Base-by-base conservation (phyloP, 2,329 filamentous ascomycete species). In the Catunica adiposa region DNA sequence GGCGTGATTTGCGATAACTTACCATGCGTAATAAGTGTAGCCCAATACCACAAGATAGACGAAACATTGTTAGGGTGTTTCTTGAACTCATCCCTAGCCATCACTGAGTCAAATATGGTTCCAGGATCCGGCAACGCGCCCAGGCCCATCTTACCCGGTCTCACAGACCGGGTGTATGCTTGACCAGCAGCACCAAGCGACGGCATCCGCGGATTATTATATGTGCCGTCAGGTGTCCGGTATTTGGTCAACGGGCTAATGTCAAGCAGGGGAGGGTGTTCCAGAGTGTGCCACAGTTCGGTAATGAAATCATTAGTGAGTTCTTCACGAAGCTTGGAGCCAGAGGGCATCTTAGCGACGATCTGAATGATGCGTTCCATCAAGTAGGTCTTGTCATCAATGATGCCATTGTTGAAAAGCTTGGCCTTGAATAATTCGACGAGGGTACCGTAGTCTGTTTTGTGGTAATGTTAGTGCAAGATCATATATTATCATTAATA, bases 371-470 rank as follows among this genome's bases (percentile, higher is more conserved):
- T 74, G 6, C 78, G 73, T 66, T 88, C 84, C 79, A 88, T 86
- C 47, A 87, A 71, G 73, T 86, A 84, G 1, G 81, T 84, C 68
- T 84, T 85, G 69, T 90, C 86, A 62, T 90, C 82, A 3, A 79
- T 67, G 9, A 82, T 71, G 51, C 78, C 71, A 57, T 75, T 74
- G 1, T 83, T 81, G n/a, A n/a, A n/a, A 31, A 81, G 66, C 66
- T 86, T 81, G 59, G 70, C 73, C 55, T 76, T 74, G 57, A 86
- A 69, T 38, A 87, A 68, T 3, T 77, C 71, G 47, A 77, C 66
- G 17, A 87, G 68, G 0, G 83, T 86, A 62, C 76, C 75, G 47
- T 84, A 64, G 61, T 87, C 83, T 72, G 67, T 31, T 17, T 25
- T 7, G 14, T 7, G 23, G 25, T n/a, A n/a, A n/a, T 14, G 25